Evolutionary conservation across 306 rosid genomes (phyloP), one percentile per base, ranked within the genome.

Genomic region (Arachis hypogaea): DNA sequence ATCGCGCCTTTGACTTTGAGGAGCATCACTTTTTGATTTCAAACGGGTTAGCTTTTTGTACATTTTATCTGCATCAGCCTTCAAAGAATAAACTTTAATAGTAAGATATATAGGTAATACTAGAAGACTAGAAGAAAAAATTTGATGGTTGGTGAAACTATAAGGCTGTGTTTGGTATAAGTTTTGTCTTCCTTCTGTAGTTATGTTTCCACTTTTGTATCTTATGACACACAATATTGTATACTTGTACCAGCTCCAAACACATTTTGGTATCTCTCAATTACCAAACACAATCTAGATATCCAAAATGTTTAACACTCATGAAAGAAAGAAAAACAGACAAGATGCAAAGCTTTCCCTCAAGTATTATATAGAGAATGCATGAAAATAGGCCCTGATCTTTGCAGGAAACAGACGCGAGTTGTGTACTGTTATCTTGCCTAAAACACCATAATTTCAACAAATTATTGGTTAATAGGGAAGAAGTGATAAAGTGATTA

Each of bases 61-160:
- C 59, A 92, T 62, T 66, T 82, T 90, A 64, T 88, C 87, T 59
- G 92, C 88, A 69, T 90, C 92, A 72, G 60, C 74, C 98, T 92
- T 78, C 83, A 61, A 82, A 79, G 43, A 75, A 50, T 33, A 62
- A 76, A 56, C 51, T 68, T 57, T 33, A 44, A 50, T 44, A 40
- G 62, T 55, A 44, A 62, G 33, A 46, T 69, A 47, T 42, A 45
- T 7, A 40, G 40, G 65, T 4, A 30, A 11, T 36, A 52, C 36
- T 43, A 65, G 12, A 71, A 78, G 49, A 45, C 22, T 43, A 65
- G 12, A 71, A 78, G 49, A 74, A 33, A 70, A 7, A 65, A 65
- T 41, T 52, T 0, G 51, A 71, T 50, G 38, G 7, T 29, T 50
- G 16, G 49, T 42, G 14, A 18, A 67, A 71, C 51, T 59, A 51